Base-by-base conservation (phyloP, 2,329 filamentous ascomycete genomes). In the Epichloe hybrida region DNA sequence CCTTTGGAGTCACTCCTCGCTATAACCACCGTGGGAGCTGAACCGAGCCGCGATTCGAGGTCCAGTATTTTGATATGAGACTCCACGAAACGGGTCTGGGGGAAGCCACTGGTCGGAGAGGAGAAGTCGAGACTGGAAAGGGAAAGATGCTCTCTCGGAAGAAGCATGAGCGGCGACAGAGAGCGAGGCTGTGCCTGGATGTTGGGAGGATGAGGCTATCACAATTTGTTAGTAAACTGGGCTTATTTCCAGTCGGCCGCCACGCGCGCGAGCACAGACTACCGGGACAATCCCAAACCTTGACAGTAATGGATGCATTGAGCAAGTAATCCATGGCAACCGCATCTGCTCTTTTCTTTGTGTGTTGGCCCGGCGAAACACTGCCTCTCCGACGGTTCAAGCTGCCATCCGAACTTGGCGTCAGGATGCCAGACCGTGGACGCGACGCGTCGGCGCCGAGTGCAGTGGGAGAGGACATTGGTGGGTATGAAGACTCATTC, bases 41-140 rank as follows among this genome's bases (percentile, higher is more conserved):
- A 73, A 52, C 74, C 75, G 58, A 79, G 72, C n/a, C 77, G 79
- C 50, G 71, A 75, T 64, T 81, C 79, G 40, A 80, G 72, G 54
- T 85, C 81, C 53, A 86, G 68, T 51, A 82, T 77, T 55, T 78
- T 77, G 57, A 85, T 72, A 55, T 75, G 72, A 7, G 79, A 78
- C 57, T 82, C 78, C 61, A 80, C 84, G 44, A 77, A 71, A 47
- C 76, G 76, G 46, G 73, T 75, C 23, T 69, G 69, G 74, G 74
- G 69, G 21, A 80, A 69, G 20, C 74, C 73, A 56, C 71, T 73
- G 38, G 69, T 68, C 9, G 74, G 72, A 11, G 70, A 65, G 21
- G 69, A 64, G 39, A 81, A 71, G 59, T 85, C 82, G 52, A 86
- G 74, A 56, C 64, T 76, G 1, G 80, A 78, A n/a, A 86, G 67